A percentile compares a stretch with the other conserved stretches of the same genome.
Conservation (phyloP, 2,329 filamentous ascomycete genomes). For the Ceratocystis diversiconidia region DNA sequence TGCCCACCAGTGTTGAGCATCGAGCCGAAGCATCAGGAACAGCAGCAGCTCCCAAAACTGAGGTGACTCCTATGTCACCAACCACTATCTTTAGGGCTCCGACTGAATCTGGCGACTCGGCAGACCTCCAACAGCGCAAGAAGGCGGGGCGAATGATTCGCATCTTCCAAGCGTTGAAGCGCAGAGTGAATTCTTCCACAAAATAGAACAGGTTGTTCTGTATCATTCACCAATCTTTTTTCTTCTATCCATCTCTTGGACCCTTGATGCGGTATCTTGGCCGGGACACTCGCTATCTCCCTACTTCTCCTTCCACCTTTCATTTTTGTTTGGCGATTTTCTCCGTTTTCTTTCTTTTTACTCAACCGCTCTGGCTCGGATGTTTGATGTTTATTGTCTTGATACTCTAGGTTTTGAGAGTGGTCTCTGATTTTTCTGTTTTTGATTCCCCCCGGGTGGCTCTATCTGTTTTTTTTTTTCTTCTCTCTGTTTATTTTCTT, state of each 20-base stretch:
- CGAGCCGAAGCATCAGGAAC: background rate
- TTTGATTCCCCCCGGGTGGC: slow-evolving; percentile 7
- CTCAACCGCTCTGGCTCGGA: background rate
- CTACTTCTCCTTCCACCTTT: background rate
- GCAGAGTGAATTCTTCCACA: background rate
- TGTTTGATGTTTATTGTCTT: slow-evolving; percentile 1
- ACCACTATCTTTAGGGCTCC: background rate
- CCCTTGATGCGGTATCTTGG: too few relatives aligned
- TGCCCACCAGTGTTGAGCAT: slow-evolving; percentile 3
- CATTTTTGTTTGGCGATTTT: background rate
- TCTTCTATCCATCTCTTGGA: background rate
- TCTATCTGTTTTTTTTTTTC: background rate
- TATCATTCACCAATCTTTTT: background rate
- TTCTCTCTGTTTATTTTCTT: slow-evolving; percentile 4
- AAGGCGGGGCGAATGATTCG: slow-evolving; percentile 4
- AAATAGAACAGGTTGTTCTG: background rate
- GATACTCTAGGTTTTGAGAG: background rate
- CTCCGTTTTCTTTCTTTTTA: background rate
- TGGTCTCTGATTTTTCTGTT: background rate
- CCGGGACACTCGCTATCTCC: background rate
- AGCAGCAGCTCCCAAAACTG: background rate
- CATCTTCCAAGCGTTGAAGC: slow-evolving; percentile 11
- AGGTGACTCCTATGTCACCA: background rate
- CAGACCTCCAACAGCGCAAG: background rate
- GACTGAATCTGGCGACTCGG: background rate